Percentiles rank a stretch among this genome's conserved stretches.
Evolutionary conservation across 768 basidiomycete species (phyloP).

Genomic region (Clitopilus passeckerianus): DNA sequence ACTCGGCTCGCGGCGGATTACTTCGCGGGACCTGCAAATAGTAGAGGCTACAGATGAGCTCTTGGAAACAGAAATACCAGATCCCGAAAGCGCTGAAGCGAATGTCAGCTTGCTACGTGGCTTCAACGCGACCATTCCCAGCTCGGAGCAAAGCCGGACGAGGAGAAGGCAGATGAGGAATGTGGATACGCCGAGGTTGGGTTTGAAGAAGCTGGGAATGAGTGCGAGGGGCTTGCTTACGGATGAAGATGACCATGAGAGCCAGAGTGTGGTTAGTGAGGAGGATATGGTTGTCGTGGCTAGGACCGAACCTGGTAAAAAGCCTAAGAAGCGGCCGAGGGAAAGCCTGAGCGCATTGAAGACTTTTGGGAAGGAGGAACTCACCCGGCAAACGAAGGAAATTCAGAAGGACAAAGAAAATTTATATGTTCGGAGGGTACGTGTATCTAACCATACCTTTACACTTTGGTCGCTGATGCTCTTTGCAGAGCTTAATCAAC

Average conservation of each 20-base stretch:
- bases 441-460: slow-evolving; percentile 17
- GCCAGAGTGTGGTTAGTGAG: slow-evolving; percentile 64
- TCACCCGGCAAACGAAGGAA: slow-evolving; percentile 79
- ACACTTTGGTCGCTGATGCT: neutral
- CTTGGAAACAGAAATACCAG: slow-evolving; percentile 66
- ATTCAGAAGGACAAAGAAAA: slow-evolving; percentile 92
- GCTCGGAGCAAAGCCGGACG: slow-evolving; percentile 72
- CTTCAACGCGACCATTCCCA: slow-evolving; percentile 93
- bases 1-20: slow-evolving; percentile 60
- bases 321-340: slow-evolving; percentile 49
- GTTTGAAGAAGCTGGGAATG: slow-evolving; percentile 77
- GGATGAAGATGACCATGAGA: slow-evolving; percentile 51
- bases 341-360: slow-evolving; percentile 68
- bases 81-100: slow-evolving; percentile 63
- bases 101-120: slow-evolving; percentile 83
- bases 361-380: slow-evolving; percentile 77
- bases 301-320: slow-evolving; percentile 31
- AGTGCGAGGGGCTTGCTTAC: slow-evolving; percentile 70
- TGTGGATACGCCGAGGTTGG: slow-evolving; percentile 69
- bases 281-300: slow-evolving; percentile 70
- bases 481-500: slow-evolving; percentile 69
- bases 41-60: slow-evolving; percentile 79
- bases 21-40: slow-evolving; percentile 80
- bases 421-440: slow-evolving; percentile 79
- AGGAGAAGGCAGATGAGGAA: slow-evolving; percentile 77